Conservation (phyloP, 805 yeast genomes). For the Kregervanrija delftensis region DNA sequence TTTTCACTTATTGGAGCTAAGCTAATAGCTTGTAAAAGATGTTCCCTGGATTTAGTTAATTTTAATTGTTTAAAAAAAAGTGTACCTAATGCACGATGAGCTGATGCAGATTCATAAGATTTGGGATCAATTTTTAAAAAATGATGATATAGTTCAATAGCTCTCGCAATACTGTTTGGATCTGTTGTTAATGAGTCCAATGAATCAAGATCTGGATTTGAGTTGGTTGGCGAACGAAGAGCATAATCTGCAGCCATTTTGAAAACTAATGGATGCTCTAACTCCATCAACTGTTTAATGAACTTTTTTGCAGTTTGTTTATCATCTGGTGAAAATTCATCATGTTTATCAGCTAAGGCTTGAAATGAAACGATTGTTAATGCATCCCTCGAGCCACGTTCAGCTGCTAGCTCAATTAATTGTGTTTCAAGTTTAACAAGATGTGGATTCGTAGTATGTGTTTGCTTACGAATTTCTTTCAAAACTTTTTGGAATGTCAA, state of each 20-base stretch:
- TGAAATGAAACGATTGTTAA: slow-evolving; percentile 66
- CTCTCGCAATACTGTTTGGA: slow-evolving; percentile 31
- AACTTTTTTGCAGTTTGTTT: slow-evolving; percentile 55
- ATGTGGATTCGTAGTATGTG: slow-evolving; percentile 52
- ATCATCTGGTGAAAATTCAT: slow-evolving; percentile 42
- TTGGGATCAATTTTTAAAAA: slow-evolving; percentile 52
- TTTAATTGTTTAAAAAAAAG: slow-evolving; percentile 51
- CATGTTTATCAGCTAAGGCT: slow-evolving; percentile 34
- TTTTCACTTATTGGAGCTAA: slow-evolving; percentile 58
- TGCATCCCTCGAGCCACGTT: slow-evolving; percentile 76
- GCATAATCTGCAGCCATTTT: slow-evolving; percentile 78
- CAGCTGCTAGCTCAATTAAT: slow-evolving; percentile 78
- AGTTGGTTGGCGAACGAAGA: slow-evolving; percentile 23
- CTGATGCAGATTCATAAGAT: slow-evolving; percentile 64
- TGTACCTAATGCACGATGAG: slow-evolving; percentile 57
- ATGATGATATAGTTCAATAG: slow-evolving; percentile 51
- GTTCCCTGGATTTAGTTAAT: slow-evolving; percentile 44
- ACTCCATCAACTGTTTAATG: slow-evolving; percentile 46
- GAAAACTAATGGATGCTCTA: slow-evolving; percentile 66
- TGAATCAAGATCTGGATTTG: slow-evolving; percentile 13
- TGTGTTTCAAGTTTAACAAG: slow-evolving; percentile 60
- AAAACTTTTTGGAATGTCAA: slow-evolving; percentile 64
- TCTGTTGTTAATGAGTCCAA: slow-evolving; percentile 8
- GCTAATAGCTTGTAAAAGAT: slow-evolving; percentile 54
- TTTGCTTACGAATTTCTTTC: slow-evolving; percentile 50